Evolutionary conservation across 2,329 filamentous ascomycete genomes (phyloP).

Genomic region (Alternaria consortialis): DNA sequence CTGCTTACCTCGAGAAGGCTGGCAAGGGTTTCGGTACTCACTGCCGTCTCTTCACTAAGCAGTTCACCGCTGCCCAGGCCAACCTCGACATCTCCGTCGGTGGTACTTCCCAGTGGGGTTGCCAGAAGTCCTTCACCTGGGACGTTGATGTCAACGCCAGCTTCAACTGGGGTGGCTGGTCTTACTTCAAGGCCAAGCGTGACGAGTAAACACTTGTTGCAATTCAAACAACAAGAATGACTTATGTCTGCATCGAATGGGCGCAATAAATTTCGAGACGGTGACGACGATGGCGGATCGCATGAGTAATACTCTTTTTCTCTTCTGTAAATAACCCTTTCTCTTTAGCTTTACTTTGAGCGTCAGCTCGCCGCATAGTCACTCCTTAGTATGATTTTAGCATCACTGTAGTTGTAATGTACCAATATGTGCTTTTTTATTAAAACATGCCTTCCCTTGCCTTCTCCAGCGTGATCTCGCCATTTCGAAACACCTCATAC

Average conservation of each 20-base stretch:
- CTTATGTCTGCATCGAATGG: constrained; percentile 3
- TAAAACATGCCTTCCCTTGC: not conserved
- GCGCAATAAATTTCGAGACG: not conserved
- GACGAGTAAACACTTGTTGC: constrained; percentile 17
- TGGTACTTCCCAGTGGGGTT: constrained; percentile 25
- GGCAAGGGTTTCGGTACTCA: constrained; percentile 36
- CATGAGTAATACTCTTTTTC: constrained; percentile 7
- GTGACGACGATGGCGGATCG: constrained; percentile 2
- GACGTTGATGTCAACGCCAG: constrained; percentile 33
- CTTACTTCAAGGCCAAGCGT: constrained; percentile 12
- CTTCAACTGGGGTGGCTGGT: constrained; percentile 31
- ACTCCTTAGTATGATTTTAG: constrained; percentile 16
- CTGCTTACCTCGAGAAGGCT: constrained; percentile 33
- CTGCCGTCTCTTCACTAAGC: constrained; percentile 40
- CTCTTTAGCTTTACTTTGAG: constrained; percentile 13
- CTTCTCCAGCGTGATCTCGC: not conserved
- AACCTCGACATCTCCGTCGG: constrained; percentile 30
- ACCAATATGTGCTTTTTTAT: constrained; percentile 6
- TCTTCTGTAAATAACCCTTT: constrained; percentile 10
- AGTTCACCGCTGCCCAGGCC: constrained; percentile 28
- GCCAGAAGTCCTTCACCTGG: constrained; percentile 37
- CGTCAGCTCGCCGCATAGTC: constrained; percentile 11
- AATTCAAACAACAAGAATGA: constrained; percentile 3
- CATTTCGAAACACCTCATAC: not conserved
- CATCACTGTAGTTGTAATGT: constrained; percentile 11